These are phyloP conservation scores for Rhododendron ferrugineum DNA, from an alignment of 148 eudicot genomes.

Conservation along the genomic window DNA sequence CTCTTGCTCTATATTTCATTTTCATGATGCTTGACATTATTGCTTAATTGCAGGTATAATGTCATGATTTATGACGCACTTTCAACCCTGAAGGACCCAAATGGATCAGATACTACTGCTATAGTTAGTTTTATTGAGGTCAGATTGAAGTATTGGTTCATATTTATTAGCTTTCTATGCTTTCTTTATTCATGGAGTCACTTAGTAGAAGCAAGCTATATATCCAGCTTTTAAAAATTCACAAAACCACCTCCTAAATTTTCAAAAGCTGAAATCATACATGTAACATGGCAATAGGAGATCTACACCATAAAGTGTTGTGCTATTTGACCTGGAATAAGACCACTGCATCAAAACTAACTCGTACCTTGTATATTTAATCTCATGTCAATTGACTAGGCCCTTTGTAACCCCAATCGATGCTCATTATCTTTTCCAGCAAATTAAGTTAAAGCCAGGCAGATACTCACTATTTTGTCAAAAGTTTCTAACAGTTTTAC, in stretches of 20 bases:
- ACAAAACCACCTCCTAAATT: not conserved
- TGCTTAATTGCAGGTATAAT: constrained; percentile 44
- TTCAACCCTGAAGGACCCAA: constrained; percentile 42
- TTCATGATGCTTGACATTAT: constrained; percentile 5
- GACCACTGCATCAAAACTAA: not conserved
- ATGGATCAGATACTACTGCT: constrained; percentile 61
- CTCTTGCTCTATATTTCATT: not conserved
- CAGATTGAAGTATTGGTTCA: not conserved
- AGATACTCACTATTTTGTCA: not conserved
- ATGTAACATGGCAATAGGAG: not conserved
- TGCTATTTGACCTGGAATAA: not conserved
- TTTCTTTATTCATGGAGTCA: constrained; percentile 2
- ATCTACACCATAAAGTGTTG: not conserved
- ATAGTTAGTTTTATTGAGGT: constrained; percentile 71
- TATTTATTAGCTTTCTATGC: not conserved
- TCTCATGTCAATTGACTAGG: not conserved
- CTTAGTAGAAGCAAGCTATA: not conserved
- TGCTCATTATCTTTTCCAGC: not conserved
- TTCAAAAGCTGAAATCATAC: not conserved
- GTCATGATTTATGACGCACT: constrained; percentile 74
- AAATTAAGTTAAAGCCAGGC: not conserved
- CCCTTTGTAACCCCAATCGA: not conserved
- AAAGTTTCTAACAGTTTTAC: not conserved
- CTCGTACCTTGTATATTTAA: not conserved
- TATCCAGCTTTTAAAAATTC: not conserved